These are phyloP conservation scores for Blastobotrys petasosporus DNA, from an alignment of 1,139 yeast species.

Conservation along the genomic window DNA sequence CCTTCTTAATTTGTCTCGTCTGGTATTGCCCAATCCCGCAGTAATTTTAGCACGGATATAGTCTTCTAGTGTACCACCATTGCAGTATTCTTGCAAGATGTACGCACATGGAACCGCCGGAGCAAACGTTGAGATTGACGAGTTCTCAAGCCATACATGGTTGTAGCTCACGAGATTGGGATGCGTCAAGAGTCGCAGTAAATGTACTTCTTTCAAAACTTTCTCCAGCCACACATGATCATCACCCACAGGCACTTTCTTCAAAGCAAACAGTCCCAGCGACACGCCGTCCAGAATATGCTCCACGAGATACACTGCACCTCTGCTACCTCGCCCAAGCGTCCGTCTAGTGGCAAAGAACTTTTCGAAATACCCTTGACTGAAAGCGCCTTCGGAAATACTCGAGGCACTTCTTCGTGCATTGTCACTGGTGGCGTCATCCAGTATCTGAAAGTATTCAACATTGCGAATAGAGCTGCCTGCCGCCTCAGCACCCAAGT, in stretches of 20 bases:
- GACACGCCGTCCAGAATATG: conserved; percentile 67
- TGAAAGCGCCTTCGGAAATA: conserved; percentile 40
- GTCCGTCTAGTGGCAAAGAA: conserved; percentile 52
- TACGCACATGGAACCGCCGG: conserved; percentile 74
- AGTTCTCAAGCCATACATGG: conserved; percentile 87
- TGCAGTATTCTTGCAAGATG: conserved; percentile 79
- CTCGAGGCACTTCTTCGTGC: conserved; percentile 13
- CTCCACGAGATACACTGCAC: conserved; percentile 75
- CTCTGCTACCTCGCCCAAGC: conserved; percentile 79
- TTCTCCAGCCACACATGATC: conserved; percentile 60
- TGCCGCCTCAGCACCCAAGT: background rate
- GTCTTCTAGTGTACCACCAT: conserved; percentile 80
- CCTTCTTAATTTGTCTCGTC: conserved; percentile 3
- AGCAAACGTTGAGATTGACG: conserved; percentile 51
- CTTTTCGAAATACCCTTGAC: conserved; percentile 65
- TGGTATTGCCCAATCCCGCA: conserved; percentile 1
- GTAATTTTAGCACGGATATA: conserved; percentile 31
- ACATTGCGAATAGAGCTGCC: conserved; percentile 4
- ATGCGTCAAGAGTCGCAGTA: conserved; percentile 46
- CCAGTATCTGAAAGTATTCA: conserved; percentile 7
- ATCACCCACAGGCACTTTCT: conserved; percentile 78
- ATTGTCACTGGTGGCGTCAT: background rate
- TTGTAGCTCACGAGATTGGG: conserved; percentile 74
- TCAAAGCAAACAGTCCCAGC: conserved; percentile 75
- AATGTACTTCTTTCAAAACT: conserved; percentile 71